A percentile compares a stretch with the other conserved stretches of the same genome.
These are phyloP conservation scores for Cupressus sempervirens DNA, from an alignment of 75 land plant species.

Conservation along the genomic window DNA sequence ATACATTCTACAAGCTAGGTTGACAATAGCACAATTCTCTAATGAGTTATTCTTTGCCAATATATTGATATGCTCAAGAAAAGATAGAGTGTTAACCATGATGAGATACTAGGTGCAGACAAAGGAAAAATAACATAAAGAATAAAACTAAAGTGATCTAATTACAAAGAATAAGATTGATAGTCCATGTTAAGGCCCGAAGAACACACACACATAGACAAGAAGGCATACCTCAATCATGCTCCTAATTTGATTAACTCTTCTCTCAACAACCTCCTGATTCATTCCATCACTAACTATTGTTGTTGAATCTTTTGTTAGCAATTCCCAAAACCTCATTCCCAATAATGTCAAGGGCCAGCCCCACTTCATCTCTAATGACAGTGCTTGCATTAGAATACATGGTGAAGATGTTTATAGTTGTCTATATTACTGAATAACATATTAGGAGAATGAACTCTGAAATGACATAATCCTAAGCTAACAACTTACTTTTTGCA, in stretches of 20 bases:
- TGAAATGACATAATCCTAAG: not conserved
- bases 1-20: not conserved
- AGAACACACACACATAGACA: not conserved
- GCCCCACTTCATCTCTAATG: conserved; percentile 75
- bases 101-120: not conserved
- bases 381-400: conserved; percentile 57
- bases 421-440: not conserved
- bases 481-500: not conserved
- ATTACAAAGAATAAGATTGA: no score
- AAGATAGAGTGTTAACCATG: not conserved
- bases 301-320: conserved; percentile 74
- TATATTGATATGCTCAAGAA: not conserved
- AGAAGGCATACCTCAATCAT: conserved; percentile 51
- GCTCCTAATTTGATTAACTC: conserved; percentile 54
- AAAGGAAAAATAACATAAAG: not conserved
- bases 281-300: conserved; percentile 88
- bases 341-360: conserved; percentile 63
- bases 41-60: not conserved
- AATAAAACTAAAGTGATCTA: not conserved
- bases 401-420: not conserved
- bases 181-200: not conserved
- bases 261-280: conserved; percentile 49
- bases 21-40: not conserved
- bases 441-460: not conserved
- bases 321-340: conserved; percentile 74